Evolutionary conservation across 352 stramenopile genomes (phyloP).

Genomic region (Globisporangium heterothallicum): DNA sequence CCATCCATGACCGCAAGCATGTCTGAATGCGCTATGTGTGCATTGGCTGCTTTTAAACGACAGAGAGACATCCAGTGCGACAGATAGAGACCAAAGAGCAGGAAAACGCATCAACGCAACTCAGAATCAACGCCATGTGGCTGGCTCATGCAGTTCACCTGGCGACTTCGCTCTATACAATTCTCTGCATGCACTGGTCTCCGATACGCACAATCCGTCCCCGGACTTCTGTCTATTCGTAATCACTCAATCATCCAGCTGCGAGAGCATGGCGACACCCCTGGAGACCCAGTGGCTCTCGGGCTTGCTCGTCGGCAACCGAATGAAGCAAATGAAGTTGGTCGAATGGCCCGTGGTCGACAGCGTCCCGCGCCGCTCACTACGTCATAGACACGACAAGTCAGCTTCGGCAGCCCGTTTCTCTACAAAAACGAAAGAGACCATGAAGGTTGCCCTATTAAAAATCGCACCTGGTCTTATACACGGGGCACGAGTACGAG

Average conservation of each 20-base stretch:
- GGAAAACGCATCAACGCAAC: too few relatives aligned
- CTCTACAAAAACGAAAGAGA: background rate
- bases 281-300: slow-evolving; percentile 91
- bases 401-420: too few relatives aligned
- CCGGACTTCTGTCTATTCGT: too few relatives aligned
- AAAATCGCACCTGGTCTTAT: slow-evolving; percentile 90
- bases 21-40: too few relatives aligned
- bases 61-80: too few relatives aligned
- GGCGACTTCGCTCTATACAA: slow-evolving; percentile 1
- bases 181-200: background rate
- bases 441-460: background rate
- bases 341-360: slow-evolving; percentile 93
- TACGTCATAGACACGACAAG: slow-evolving; percentile 16
- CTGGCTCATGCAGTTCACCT: too few relatives aligned
- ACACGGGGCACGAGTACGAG: slow-evolving; percentile 91
- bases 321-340: slow-evolving; percentile 94
- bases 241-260: slow-evolving; percentile 74
- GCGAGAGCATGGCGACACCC: slow-evolving; percentile 91
- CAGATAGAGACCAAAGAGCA: too few relatives aligned
- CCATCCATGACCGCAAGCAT: too few relatives aligned
- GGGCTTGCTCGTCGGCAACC: slow-evolving; percentile 68
- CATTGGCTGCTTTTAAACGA: too few relatives aligned
- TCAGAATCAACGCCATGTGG: too few relatives aligned
- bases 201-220: too few relatives aligned
- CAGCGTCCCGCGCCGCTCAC: slow-evolving; percentile 85